Base-by-base conservation (phyloP, 2,329 filamentous ascomycete species). In the Thielaviopsis cerberus region DNA sequence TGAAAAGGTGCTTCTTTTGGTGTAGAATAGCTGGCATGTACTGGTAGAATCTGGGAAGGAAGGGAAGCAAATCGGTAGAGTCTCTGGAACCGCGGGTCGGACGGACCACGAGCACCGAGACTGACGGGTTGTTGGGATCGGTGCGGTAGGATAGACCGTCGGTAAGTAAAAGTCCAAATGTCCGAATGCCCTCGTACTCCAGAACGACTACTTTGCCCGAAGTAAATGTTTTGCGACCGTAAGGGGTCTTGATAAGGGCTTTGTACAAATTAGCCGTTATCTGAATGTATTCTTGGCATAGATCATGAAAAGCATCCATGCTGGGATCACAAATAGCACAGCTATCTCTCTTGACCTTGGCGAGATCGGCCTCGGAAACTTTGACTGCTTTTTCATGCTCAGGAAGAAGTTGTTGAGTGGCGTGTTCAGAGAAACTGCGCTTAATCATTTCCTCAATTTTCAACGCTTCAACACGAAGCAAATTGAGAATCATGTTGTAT, bases 381-480 rank as follows among this genome's bases (percentile, higher is more conserved):
- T 91, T 89, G 61, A 98, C 88, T 59, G 89, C 86, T 70, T 94
- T 94, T 70, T 98, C 90, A 65, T 97, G 91, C 69, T 97, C 90
- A 0, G 92, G 92, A 1, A 97, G 75, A 13, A 97, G 72, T 62
- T 94, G 90, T 67, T 98, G 92, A 0, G 91, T 97, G 24, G 91
- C 91, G 70, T 98, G 92, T 69, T 98, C 92, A 56, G 91, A 96
- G 75, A 98, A 98, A 69, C 90, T 96, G 63, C 92, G 85, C 77
- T 98, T 98, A 74, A 98, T 98, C 92, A 98, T 98, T 71, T 98
- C 92, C 69, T 98, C 92, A 64, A 98, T 97, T 73, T 96, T 97
- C 63, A 98, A 73, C 1, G 92, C 92, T 69, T 98, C 92, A 1
- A 98, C 92, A 37, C 92, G 85, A 54, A 98, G 76, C 30, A 98